Percentiles rank a stretch among this genome's conserved stretches.
Evolutionary conservation across 2,329 filamentous ascomycete species (phyloP).

Genomic region (Hypoxylon sp.): DNA sequence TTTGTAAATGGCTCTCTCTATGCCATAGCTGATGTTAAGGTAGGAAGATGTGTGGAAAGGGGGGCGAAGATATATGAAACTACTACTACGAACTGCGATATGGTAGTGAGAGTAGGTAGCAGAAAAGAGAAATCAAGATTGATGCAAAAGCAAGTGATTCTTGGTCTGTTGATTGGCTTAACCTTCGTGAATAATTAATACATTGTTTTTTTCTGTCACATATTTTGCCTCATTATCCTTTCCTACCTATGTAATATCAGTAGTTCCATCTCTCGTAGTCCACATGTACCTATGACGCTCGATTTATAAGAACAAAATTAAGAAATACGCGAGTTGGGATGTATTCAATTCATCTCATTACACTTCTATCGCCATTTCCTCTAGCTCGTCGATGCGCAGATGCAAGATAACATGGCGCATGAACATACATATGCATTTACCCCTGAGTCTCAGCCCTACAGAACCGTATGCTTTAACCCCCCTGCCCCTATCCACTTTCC

Average conservation of each 20-base stretch:
- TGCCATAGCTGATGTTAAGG: slow-evolving; percentile 20
- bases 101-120: slow-evolving; percentile 30
- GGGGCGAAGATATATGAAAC: slow-evolving; percentile 1
- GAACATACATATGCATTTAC: not conserved
- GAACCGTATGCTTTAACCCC: not conserved
- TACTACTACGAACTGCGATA: slow-evolving; percentile 7
- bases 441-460: not conserved
- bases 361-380: slow-evolving; percentile 9
- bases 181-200: slow-evolving; percentile 9
- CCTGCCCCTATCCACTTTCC: not conserved
- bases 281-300: not conserved
- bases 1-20: slow-evolving; percentile 7
- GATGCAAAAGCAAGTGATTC: slow-evolving; percentile 35
- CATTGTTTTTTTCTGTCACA: not conserved
- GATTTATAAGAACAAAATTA: slow-evolving; percentile 1
- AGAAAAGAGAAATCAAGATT: slow-evolving; percentile 41
- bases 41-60: slow-evolving; percentile 2
- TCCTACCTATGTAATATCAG: not conserved
- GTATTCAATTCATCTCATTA: slow-evolving; percentile 1
- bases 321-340: slow-evolving; percentile 8
- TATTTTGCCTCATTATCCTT: not conserved
- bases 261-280: not conserved
- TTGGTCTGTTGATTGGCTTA: not conserved
- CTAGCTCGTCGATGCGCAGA: slow-evolving; percentile 6
- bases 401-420: slow-evolving; percentile 4